Conservation (phyloP, 73 alveolate genomes). For the Tetrahymena thermophila region DNA sequence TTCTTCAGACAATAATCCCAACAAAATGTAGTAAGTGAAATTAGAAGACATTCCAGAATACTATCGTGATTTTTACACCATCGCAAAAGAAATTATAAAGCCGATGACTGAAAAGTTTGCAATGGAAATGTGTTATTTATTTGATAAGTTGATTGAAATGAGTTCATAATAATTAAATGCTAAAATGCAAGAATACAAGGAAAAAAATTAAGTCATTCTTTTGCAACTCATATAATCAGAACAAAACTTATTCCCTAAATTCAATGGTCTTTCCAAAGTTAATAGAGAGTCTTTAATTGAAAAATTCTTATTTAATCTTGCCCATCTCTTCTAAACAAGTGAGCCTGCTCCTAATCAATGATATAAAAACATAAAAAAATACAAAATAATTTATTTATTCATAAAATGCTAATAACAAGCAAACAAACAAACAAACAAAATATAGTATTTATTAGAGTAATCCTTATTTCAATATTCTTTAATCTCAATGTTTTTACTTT, state of each 20-base stretch:
- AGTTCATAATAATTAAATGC: background rate
- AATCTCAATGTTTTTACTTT: background rate
- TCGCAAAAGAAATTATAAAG: background rate
- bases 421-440: too few species aligned
- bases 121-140: background rate
- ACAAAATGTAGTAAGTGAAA: background rate
- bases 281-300: background rate
- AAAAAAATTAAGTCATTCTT: background rate
- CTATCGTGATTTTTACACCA: background rate
- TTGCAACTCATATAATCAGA: background rate
- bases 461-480: background rate
- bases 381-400: background rate
- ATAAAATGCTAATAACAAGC: background rate
- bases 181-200: background rate
- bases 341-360: background rate
- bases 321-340: background rate
- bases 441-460: background rate
- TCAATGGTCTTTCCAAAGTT: background rate
- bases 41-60: background rate
- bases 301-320: background rate
- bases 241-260: background rate
- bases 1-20: background rate
- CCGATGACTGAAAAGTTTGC: background rate
- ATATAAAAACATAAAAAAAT: background rate
- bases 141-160: background rate